Evolutionary conservation across 108 stramenopile genomes (phyloP).

Genomic region (Discostella stelligeroides): DNA sequence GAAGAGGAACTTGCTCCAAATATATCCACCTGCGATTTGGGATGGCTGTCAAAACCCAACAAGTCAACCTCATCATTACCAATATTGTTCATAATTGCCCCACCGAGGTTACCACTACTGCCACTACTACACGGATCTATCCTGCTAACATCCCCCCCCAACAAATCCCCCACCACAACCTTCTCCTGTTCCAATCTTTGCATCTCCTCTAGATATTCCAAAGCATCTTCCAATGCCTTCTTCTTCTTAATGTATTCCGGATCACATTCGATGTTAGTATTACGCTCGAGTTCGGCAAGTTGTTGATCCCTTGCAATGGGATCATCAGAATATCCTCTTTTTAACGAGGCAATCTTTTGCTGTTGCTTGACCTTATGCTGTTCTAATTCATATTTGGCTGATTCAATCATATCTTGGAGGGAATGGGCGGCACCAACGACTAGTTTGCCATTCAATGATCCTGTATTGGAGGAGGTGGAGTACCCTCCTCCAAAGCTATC

Average conservation of each 20-base stretch:
- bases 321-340: conserved; percentile 45
- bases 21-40: neutral
- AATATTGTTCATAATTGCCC: neutral
- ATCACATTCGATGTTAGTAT: conserved; percentile 18
- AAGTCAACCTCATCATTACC: conserved; percentile 17
- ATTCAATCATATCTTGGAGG: conserved; percentile 51
- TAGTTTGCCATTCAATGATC: neutral
- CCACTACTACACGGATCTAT: neutral
- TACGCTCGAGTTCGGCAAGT: conserved; percentile 36
- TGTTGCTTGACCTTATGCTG: conserved; percentile 32
- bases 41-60: conserved; percentile 20
- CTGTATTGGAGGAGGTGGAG: conserved; percentile 5
- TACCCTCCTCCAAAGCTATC: conserved; percentile 50
- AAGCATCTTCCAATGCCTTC: conserved; percentile 37
- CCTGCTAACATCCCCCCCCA: conserved; percentile 19
- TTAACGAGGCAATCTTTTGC: conserved; percentile 24
- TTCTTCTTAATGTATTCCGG: conserved; percentile 41
- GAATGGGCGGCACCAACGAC: conserved; percentile 53
- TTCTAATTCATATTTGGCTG: conserved; percentile 43
- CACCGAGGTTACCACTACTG: neutral
- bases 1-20: conserved; percentile 9
- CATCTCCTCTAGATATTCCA: conserved; percentile 54
- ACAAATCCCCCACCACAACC: conserved; percentile 26
- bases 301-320: conserved; percentile 26
- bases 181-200: conserved; percentile 27